A percentile compares a stretch with the other conserved stretches of the same genome.
Evolutionary conservation across 2,329 filamentous ascomycete species (phyloP).

Genomic region (Fusarium sp.): DNA sequence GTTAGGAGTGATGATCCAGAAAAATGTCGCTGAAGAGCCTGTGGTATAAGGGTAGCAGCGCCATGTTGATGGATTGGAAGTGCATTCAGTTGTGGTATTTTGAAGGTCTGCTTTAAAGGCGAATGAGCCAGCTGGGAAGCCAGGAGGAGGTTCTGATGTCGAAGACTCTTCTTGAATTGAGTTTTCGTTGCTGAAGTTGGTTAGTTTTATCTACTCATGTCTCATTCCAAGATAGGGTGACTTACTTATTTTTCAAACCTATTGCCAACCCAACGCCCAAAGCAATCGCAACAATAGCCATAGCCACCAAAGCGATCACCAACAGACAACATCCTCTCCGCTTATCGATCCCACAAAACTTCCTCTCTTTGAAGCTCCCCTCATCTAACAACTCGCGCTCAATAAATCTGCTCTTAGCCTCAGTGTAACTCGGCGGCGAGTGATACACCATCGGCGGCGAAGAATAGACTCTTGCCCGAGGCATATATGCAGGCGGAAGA

Average conservation of each 20-base stretch:
- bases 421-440: slow-evolving; percentile 44
- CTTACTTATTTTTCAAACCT: slow-evolving; percentile 58
- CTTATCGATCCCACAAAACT: slow-evolving; percentile 18
- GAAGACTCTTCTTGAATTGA: slow-evolving; percentile 16
- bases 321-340: slow-evolving; percentile 55
- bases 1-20: slow-evolving; percentile 71
- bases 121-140: slow-evolving; percentile 75
- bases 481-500: slow-evolving; percentile 49
- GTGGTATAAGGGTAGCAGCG: slow-evolving; percentile 70
- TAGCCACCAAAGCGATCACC: slow-evolving; percentile 48
- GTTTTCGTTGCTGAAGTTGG: slow-evolving; percentile 9
- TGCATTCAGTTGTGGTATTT: slow-evolving; percentile 69
- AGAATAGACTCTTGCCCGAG: slow-evolving; percentile 27
- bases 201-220: slow-evolving; percentile 6
- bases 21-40: slow-evolving; percentile 67
- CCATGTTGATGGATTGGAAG: slow-evolving; percentile 71
- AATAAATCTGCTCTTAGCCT: slow-evolving; percentile 34
- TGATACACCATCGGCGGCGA: slow-evolving; percentile 33
- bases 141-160: slow-evolving; percentile 20
- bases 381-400: slow-evolving; percentile 31
- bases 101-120: slow-evolving; percentile 72
- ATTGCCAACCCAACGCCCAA: slow-evolving; percentile 59
- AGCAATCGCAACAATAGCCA: slow-evolving; percentile 54
- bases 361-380: slow-evolving; percentile 28
- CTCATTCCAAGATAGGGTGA: background rate